Conservation (phyloP, 2,329 filamentous ascomycete species). For the Fusarium nodosum region DNA sequence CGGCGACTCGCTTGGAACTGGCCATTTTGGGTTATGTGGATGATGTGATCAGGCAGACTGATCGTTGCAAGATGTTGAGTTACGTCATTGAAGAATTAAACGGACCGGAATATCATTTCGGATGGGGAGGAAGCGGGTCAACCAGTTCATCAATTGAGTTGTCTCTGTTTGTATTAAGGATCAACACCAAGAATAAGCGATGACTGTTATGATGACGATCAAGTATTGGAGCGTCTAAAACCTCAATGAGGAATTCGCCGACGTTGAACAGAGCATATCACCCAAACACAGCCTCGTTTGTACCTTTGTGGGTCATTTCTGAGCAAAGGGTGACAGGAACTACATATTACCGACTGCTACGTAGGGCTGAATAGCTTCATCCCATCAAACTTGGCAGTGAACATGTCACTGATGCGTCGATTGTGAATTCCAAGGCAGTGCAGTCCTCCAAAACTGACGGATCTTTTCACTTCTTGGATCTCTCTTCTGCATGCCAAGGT, state of each 20-base stretch:
- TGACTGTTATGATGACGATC: neutral
- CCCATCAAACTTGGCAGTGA: neutral
- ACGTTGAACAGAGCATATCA: neutral
- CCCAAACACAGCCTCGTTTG: neutral
- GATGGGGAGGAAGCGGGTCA: conserved; percentile 9
- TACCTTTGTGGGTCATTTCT: neutral
- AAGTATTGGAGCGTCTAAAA: neutral
- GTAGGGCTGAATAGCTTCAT: conserved; percentile 9
- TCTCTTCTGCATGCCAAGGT: neutral
- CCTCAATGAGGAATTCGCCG: neutral
- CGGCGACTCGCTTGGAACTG: conserved; percentile 52
- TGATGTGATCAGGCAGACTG: neutral
- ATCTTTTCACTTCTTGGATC: neutral
- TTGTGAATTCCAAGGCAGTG: neutral
- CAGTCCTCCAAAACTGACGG: neutral
- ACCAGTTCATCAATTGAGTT: neutral
- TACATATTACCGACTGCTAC: conserved; percentile 2
- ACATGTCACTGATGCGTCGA: neutral
- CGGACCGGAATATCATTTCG: conserved; percentile 38
- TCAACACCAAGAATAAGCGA: neutral
- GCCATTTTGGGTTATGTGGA: conserved; percentile 15
- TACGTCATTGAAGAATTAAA: conserved; percentile 23
- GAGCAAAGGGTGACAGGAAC: neutral
- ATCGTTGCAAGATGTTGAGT: neutral
- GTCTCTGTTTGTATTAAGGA: neutral